These are phyloP conservation scores for Kazachstania taianensis DNA, from an alignment of 805 yeast species.

Conservation along the genomic window DNA sequence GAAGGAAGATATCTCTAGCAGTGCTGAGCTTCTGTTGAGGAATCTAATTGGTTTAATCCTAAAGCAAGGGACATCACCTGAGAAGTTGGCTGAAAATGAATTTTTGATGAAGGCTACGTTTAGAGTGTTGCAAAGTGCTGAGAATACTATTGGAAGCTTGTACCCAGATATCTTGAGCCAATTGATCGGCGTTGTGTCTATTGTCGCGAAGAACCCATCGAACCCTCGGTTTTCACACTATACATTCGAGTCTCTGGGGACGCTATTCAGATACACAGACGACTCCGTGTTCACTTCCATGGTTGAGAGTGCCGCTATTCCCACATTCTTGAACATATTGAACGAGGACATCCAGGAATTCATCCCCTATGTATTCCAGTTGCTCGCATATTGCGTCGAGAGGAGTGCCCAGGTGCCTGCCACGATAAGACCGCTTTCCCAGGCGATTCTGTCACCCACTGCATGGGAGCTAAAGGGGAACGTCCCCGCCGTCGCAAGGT, in stretches of 20 bases:
- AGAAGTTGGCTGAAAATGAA: conserved; percentile 89
- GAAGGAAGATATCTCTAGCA: conserved; percentile 60
- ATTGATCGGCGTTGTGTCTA: conserved; percentile 54
- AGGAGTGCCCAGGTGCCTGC: conserved; percentile 45
- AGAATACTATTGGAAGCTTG: conserved; percentile 45
- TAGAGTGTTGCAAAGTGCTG: conserved; percentile 68
- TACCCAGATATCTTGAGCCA: conserved; percentile 46
- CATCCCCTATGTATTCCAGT: conserved; percentile 84
- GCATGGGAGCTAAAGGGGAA: conserved; percentile 93
- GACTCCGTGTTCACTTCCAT: conserved; percentile 25
- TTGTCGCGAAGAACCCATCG: conserved; percentile 81
- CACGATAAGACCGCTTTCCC: conserved; percentile 53
- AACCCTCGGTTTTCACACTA: conserved; percentile 91
- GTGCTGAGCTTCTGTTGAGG: conserved; percentile 49
- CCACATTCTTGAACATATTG: conserved; percentile 55
- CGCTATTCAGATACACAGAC: conserved; percentile 46
- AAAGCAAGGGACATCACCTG: conserved; percentile 56
- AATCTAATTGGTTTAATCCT: conserved; percentile 60
- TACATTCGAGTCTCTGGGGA: conserved; percentile 79
- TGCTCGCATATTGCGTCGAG: conserved; percentile 72
- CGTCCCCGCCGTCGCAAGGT: conserved; percentile 82
- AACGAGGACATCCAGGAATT: conserved; percentile 88
- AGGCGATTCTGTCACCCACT: conserved; percentile 79
- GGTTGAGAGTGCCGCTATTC: conserved; percentile 45
- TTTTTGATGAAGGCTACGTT: conserved; percentile 81